Evolutionary conservation across 768 basidiomycete genomes (phyloP), one percentile per base, ranked within the genome.

Genomic region (Pholiota microspora): DNA sequence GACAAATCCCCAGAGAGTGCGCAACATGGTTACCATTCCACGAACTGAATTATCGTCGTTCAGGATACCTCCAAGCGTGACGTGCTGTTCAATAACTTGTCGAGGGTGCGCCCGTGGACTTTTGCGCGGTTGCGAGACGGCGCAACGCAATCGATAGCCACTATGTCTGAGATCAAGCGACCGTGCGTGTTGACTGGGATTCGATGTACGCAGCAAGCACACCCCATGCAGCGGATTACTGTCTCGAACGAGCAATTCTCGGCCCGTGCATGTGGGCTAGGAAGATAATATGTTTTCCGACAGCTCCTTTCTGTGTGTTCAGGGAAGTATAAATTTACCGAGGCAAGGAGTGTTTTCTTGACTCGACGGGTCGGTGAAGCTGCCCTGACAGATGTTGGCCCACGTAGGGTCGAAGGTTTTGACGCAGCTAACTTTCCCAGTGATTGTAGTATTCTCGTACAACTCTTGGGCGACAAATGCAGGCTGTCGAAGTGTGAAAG

Each of bases 221-320:
- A 13, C 25, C 47, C 21, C 45, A 58, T 58, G 29, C 60, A 61
- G 6, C 53, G 27, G 4, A 47, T 55, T 18, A 61, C 54, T 18
- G 55, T 54, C 16, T 61, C 60, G 15, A 49, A 35, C 7, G 54
- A 34, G 7, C 42, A 44, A 7, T 56, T 53, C 18, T 52, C 55
- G 13, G 45, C 36, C 2, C 46, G 45, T 9, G 60, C 57, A 7
- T 54, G 57, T 27, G 55, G 44, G 10, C 55, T 47, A 18, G 60
- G 60, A 38, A 61, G 51, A 31, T 58, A 61, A 23, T 61, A 61
- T n/a, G 51, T 52, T 61, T 61, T n/a, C 51, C 60, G 29, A 58
- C 52, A 47, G 55, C 58, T 6, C 57, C 55, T 18, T 51, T 45
- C 12, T 49, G 57, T 23, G 60, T 53, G 21, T 4, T 35, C 9